A percentile compares a stretch with the other conserved stretches of the same genome.
These are phyloP conservation scores for Chaetomium tenue DNA, from an alignment of 495 filamentous ascomycete genomes.

Conservation along the genomic window DNA sequence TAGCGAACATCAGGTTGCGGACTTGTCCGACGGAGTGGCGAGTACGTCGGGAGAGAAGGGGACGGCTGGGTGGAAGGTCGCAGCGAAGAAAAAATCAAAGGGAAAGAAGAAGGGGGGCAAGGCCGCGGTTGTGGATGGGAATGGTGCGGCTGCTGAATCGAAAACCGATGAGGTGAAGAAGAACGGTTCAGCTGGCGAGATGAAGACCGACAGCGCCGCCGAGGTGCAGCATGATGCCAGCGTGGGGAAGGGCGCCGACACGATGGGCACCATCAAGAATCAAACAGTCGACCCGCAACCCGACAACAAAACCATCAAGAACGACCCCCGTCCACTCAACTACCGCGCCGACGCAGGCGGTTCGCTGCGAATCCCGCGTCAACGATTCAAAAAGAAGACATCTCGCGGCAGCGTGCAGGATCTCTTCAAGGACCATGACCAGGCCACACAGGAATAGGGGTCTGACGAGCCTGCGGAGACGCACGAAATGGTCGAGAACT, in stretches of 20 bases:
- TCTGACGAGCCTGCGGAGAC: background rate
- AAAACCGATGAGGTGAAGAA: background rate
- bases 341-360: constrained; percentile 23
- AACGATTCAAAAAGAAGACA: background rate
- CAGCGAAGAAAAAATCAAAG: no score
- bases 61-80: no score
- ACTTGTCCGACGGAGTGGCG: no score
- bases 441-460: background rate
- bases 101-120: background rate
- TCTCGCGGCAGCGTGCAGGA: background rate
- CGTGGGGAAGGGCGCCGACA: background rate
- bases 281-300: background rate
- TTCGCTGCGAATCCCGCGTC: constrained; percentile 14
- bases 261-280: background rate
- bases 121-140: background rate
- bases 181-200: no score
- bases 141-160: background rate
- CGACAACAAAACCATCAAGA: background rate
- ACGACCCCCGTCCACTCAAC: background rate
- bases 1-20: no score
- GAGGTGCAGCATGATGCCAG: background rate
- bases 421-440: background rate
- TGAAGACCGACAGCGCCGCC: background rate
- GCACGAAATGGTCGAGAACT: background rate
- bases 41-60: no score